Conservation (phyloP, 257 asterid genomes). For the Solanum habrochaites region DNA sequence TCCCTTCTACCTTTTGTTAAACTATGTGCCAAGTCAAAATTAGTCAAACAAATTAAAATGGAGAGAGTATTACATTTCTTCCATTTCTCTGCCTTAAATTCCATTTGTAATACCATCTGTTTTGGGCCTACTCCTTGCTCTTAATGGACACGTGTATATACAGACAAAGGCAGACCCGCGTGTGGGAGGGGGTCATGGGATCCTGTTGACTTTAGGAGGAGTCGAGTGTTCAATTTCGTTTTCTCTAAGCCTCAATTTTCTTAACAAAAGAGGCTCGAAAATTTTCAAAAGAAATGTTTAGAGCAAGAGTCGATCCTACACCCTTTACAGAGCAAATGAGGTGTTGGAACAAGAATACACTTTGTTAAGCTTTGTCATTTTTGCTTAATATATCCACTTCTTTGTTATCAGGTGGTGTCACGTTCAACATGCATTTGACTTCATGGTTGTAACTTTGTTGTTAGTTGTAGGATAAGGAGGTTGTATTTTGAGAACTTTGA, state of each 20-base stretch:
- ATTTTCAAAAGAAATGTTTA: background rate
- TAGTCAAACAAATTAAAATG: background rate
- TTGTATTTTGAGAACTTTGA: background rate
- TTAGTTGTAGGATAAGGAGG: background rate
- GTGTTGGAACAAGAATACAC: background rate
- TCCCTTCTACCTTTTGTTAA: background rate
- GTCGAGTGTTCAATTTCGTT: background rate
- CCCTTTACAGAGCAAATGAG: background rate
- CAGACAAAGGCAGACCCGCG: background rate
- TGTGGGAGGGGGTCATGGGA: background rate
- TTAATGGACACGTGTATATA: background rate
- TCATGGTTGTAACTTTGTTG: background rate
- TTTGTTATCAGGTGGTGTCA: background rate
- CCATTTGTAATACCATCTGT: background rate
- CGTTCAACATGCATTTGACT: background rate
- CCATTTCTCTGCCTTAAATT: background rate
- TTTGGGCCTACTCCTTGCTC: background rate
- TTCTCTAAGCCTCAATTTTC: background rate
- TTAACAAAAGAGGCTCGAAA: background rate
- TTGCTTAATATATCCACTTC: background rate
- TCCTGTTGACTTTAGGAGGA: background rate
- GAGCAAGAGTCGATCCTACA: background rate
- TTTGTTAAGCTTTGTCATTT: background rate
- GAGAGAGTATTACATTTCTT: background rate
- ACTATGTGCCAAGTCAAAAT: background rate